Evolutionary conservation across 2,329 filamentous ascomycete genomes (phyloP).

Genomic region (Ophiocordyceps unilateralis): DNA sequence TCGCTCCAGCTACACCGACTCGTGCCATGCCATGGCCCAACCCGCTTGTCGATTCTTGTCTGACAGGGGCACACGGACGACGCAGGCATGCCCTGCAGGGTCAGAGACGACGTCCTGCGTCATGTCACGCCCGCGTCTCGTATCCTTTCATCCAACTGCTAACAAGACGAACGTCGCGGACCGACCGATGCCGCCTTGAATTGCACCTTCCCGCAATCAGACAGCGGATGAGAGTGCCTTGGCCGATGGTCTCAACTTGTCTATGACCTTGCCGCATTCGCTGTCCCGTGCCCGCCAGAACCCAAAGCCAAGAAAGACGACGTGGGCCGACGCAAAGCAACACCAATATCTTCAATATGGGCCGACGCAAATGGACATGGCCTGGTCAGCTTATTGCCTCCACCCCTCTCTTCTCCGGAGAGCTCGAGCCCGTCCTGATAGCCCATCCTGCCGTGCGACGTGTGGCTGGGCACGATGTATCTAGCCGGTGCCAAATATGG

Average conservation of each 20-base stretch:
- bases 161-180: background rate
- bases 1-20: constrained; percentile 1
- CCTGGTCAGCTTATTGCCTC: background rate
- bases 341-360: background rate
- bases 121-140: constrained; percentile 1
- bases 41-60: background rate
- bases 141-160: background rate
- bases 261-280: background rate
- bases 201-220: constrained; percentile 22
- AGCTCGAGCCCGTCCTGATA: constrained; percentile 1
- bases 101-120: constrained; percentile 1
- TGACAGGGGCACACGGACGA: background rate
- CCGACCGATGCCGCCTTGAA: no score
- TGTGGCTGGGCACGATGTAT: constrained; percentile 25
- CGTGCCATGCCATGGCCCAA: background rate
- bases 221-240: constrained; percentile 67
- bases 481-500: constrained; percentile 55
- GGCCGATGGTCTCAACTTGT: constrained; percentile 61
- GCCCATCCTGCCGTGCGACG: constrained; percentile 1
- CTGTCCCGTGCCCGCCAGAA: background rate
- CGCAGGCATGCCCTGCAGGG: background rate
- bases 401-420: background rate
- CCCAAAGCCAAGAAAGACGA: background rate
- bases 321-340: no score
- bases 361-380: background rate